Conservation (phyloP, 345 rosid genomes). For the Clarkia xantiana region DNA sequence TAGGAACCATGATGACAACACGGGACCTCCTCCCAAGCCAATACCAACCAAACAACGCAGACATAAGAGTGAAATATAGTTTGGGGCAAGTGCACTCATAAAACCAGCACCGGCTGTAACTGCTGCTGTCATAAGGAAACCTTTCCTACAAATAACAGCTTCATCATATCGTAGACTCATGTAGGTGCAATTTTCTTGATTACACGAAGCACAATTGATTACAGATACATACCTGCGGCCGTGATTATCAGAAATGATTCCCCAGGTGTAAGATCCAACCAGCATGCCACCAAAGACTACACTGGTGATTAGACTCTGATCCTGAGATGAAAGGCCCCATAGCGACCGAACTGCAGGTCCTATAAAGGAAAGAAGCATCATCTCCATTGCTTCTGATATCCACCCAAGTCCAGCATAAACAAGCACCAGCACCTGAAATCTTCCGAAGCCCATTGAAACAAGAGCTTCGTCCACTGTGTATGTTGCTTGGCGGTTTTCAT, state of each 20-base stretch:
- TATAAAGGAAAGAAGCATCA: conserved; percentile 84
- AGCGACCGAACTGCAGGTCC: conserved; percentile 66
- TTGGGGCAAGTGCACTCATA: conserved; percentile 66
- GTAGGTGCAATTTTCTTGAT: conserved; percentile 18
- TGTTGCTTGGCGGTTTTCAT: conserved; percentile 13
- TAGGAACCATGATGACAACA: conserved; percentile 73
- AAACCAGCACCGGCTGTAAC: conserved; percentile 70
- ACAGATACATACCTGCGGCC: conserved; percentile 55
- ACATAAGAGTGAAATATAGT: conserved; percentile 36
- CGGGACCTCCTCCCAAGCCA: conserved; percentile 93
- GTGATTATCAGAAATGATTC: conserved; percentile 60
- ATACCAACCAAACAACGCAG: conserved; percentile 76
- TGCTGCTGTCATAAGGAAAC: conserved; percentile 67
- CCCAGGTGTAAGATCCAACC: conserved; percentile 83
- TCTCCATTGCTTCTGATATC: conserved; percentile 92
- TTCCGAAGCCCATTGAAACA: conserved; percentile 64
- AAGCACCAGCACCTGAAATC: conserved; percentile 52
- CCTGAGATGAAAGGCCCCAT: conserved; percentile 59
- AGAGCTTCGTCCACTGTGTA: conserved; percentile 88
- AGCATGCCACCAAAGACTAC: conserved; percentile 86
- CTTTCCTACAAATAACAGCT: conserved; percentile 34
- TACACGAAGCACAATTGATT: conserved; percentile 7
- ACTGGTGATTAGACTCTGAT: conserved; percentile 62
- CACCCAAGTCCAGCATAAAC: conserved; percentile 89
- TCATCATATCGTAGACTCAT: not conserved